Conservation (phyloP, 179 eudicot genomes). For the Drosera spatulata region DNA sequence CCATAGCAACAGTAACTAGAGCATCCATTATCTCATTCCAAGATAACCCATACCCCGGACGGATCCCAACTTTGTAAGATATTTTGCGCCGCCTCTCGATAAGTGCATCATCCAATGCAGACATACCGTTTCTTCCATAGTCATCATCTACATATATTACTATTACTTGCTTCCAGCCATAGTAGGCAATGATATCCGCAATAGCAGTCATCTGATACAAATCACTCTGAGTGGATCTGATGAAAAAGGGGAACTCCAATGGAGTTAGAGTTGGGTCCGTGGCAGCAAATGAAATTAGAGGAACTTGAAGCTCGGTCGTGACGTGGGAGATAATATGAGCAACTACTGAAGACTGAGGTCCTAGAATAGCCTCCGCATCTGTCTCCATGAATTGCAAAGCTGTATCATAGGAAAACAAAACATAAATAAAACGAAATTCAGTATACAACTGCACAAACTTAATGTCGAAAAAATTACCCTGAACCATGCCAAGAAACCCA, state of each 20-base stretch:
- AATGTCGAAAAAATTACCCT: conserved; percentile 40
- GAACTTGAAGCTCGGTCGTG: conserved; percentile 68
- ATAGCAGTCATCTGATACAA: conserved; percentile 70
- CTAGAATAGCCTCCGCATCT: conserved; percentile 63
- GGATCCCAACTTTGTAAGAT: conserved; percentile 56
- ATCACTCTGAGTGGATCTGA: conserved; percentile 71
- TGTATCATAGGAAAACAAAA: conserved; percentile 15
- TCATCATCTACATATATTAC: conserved; percentile 74
- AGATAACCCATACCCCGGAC: conserved; percentile 31
- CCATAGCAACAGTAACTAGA: conserved; percentile 57
- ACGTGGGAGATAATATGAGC: conserved; percentile 53
- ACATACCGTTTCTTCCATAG: conserved; percentile 76
- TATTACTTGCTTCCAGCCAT: conserved; percentile 65
- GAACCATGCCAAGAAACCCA: conserved; percentile 81
- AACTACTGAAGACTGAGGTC: conserved; percentile 87
- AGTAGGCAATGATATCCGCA: conserved; percentile 57
- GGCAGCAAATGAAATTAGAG: conserved; percentile 79
- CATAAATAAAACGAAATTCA: too few species aligned
- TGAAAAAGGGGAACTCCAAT: conserved; percentile 66
- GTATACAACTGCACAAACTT: neutral
- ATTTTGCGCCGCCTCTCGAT: conserved; percentile 57
- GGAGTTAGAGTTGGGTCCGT: conserved; percentile 80
- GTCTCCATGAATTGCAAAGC: conserved; percentile 76
- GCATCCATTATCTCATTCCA: conserved; percentile 54
- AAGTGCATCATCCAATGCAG: conserved; percentile 70